Evolutionary conservation across 805 yeast species (phyloP), one percentile per base, ranked within the genome.

Genomic region (Lachancea dasiensis): DNA sequence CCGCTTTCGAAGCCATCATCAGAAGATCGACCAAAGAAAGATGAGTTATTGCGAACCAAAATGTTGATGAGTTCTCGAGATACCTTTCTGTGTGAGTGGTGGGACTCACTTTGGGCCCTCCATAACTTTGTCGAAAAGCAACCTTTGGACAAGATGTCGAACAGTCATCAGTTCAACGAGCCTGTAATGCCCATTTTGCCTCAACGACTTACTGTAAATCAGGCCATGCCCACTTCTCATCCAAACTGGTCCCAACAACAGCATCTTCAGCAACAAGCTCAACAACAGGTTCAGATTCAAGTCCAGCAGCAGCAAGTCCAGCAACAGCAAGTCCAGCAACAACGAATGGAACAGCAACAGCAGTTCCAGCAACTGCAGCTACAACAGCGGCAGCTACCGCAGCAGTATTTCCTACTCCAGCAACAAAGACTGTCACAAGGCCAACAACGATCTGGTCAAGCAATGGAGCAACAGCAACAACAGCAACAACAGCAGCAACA

Each of bases 51-150:
- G 3, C 57, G 58, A 14, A 60, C 63, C 2, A 60, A 67, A 40
- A 67, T 65, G 68, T 51, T 68, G 25, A 64, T 65, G 60, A 58
- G 65, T 22, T 59, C 68, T 1, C 63, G 65, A 3, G 74, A 71
- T 15, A 65, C 76, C 0, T 72, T 73, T 43, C 51, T 75, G 10
- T 52, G 70, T 33, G 79, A 75, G 45, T 75, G 81, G 81, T 75
- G 79, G 77, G 65, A 68, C 35, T 56, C 69, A 7, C 48, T 75
- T 10, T 69, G 75, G 72, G 61, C 71, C 11, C 40, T 70, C n/a
- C 75, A 72, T 45, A 61, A 69, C 7, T 68, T 64, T 36, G 65
- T 73, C 4, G 64, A 66, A 37, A 52, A 52, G 4, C 52, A 61
- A 1, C 60, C 63, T 7, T 33, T 48, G 13, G 51, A 50, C 38